phyloP scores from a whole-genome alignment of 352 stramenopile genomes.

The Pythium diclinum region DNA sequence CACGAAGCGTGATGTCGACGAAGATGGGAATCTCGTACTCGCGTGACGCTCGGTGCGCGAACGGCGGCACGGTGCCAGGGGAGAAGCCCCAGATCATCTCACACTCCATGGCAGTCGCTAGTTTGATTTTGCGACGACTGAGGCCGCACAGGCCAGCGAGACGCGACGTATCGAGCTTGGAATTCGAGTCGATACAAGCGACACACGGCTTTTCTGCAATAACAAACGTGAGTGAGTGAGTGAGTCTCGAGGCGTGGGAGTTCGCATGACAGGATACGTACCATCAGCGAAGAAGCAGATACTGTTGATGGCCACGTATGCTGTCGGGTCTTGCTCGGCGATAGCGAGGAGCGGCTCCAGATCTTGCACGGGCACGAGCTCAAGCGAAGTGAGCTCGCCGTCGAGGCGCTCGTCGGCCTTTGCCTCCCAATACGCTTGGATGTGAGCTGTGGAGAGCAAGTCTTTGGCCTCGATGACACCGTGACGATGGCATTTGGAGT shows the following conservation, averaged over 20 bases:
- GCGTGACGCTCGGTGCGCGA: slow-evolving; percentile 33
- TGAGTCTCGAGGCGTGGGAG: background rate
- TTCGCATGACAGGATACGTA: slow-evolving; percentile 9
- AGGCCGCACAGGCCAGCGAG: slow-evolving; percentile 48
- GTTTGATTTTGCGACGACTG: slow-evolving; percentile 61
- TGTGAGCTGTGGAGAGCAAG: slow-evolving; percentile 31
- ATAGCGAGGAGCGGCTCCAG: slow-evolving; percentile 34
- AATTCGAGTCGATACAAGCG: slow-evolving; percentile 53
- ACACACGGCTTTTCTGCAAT: slow-evolving; percentile 45
- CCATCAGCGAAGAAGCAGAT: slow-evolving; percentile 77
- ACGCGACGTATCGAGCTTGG: slow-evolving; percentile 57
- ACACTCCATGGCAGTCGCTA: slow-evolving; percentile 59
- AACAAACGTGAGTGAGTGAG: background rate
- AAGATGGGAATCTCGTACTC: slow-evolving; percentile 33
- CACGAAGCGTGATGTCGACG: slow-evolving; percentile 35
- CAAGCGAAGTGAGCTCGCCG: slow-evolving; percentile 12
- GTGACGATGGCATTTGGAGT: slow-evolving; percentile 1
- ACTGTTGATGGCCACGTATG: slow-evolving; percentile 56
- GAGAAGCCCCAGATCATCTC: slow-evolving; percentile 57
- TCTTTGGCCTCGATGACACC: slow-evolving; percentile 12
- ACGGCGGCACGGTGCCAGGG: slow-evolving; percentile 59
- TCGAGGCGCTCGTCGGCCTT: background rate
- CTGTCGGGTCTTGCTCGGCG: slow-evolving; percentile 20
- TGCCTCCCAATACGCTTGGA: slow-evolving; percentile 36
- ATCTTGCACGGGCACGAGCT: slow-evolving; percentile 37